Evolutionary conservation across 495 filamentous ascomycete genomes (phyloP).

Genomic region (Hypoxylon trugodes): DNA sequence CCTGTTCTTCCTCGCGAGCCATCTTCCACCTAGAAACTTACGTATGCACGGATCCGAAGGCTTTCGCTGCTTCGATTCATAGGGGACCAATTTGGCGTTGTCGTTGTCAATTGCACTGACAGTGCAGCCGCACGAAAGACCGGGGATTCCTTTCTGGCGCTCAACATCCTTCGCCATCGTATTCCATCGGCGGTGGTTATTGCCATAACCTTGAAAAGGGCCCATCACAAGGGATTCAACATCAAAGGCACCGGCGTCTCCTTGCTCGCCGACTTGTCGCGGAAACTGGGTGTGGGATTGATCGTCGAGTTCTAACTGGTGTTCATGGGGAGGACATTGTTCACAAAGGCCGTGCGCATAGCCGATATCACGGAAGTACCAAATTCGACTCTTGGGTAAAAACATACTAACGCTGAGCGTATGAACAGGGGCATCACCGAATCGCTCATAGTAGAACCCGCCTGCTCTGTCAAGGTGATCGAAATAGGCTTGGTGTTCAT

Average conservation of each 20-base stretch:
- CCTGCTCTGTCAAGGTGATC: constrained; percentile 64
- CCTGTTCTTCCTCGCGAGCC: constrained; percentile 55
- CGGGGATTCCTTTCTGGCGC: constrained; percentile 44
- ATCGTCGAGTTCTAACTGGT: constrained; percentile 15
- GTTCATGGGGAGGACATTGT: constrained; percentile 45
- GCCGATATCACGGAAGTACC: constrained; percentile 63
- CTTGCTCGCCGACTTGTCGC: constrained; percentile 12
- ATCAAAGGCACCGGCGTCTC: not conserved
- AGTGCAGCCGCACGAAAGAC: constrained; percentile 52
- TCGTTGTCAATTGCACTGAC: constrained; percentile 59
- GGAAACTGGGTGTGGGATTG: constrained; percentile 2
- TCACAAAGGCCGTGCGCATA: constrained; percentile 63
- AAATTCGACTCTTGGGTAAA: constrained; percentile 53
- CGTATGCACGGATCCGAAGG: constrained; percentile 60
- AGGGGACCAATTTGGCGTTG: constrained; percentile 61
- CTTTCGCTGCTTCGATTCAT: constrained; percentile 61
- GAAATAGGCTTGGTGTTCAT: constrained; percentile 66
- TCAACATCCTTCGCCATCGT: constrained; percentile 35
- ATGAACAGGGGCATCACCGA: constrained; percentile 73
- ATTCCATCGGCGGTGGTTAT: constrained; percentile 44
- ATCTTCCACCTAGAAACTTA: constrained; percentile 58
- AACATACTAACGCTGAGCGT: constrained; percentile 62
- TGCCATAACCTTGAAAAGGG: constrained; percentile 44
- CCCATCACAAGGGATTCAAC: not conserved
- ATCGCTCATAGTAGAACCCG: constrained; percentile 70